Evolutionary conservation across 495 filamentous ascomycete genomes (phyloP), one percentile per base, ranked within the genome.

Genomic region (Hypoxylon fragiforme): DNA sequence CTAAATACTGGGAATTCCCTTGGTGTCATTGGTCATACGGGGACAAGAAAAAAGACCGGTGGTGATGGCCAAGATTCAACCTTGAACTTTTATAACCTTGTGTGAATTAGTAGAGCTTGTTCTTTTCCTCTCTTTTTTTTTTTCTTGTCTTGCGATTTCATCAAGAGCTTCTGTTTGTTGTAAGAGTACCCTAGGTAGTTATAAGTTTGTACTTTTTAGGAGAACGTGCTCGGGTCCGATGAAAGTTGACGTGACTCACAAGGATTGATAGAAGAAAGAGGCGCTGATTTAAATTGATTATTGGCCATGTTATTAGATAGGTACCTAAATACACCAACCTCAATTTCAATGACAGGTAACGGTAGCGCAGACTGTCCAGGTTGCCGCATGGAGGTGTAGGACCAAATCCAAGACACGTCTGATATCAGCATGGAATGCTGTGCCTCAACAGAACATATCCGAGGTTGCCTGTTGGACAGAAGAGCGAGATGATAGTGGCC

Each of bases 371-470:
- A 16, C 19, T 41, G 20, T 42, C 19, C 15, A 37, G 28, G 19
- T n/a, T n/a, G n/a, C n/a, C n/a, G 19, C 14, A 44, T 24, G 24
- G 18, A 36, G 7, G 21, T 12, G 54, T 46, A 41, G 11, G n/a
- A 57, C 47, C 14, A 34, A 42, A 51, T 42, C 42, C 28, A 42
- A 51, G 42, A 57, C 54, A 46, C 39, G 30, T 42, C 54, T 51
- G 41, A 46, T 12, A 16, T 30, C 32, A 39, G 11, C 19, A 13
- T 37, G 16, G 34, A 18, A 16, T 47, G 36, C 7, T 28, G 46
- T 57, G 19, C 13, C 16, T 41, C 34, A 35, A 34, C 2, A 35
- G 32, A 30, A 9, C 19, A 47, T 37, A 26, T 21, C 31, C 20
- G 21, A 36, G 19, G 19, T 46, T 19, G 7, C 11, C 35, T 37